phyloP scores from a whole-genome alignment of 2,329 filamentous ascomycete genomes.

The Fusarium nanum region DNA sequence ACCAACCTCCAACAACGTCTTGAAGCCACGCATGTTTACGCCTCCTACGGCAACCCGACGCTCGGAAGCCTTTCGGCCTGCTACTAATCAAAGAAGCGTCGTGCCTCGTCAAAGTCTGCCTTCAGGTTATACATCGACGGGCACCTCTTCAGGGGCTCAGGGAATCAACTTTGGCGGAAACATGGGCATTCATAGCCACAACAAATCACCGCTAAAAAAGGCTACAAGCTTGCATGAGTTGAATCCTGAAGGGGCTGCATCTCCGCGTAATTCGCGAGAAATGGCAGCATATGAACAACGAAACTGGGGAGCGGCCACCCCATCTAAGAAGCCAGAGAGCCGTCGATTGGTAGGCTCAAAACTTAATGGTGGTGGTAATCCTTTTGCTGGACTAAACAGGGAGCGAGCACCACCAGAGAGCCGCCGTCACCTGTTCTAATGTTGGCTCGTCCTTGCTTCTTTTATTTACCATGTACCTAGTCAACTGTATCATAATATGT shows the following conservation, averaged over 20 bases:
- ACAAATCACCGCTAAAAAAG: constrained; percentile 86
- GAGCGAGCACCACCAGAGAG: constrained; percentile 55
- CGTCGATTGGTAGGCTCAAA: constrained; percentile 45
- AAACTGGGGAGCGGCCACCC: constrained; percentile 54
- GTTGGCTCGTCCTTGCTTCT: not conserved
- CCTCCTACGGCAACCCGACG: constrained; percentile 51
- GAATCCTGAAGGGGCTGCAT: constrained; percentile 54
- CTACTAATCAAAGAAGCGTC: constrained; percentile 46
- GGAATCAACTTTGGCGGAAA: constrained; percentile 71
- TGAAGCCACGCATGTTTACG: constrained; percentile 58
- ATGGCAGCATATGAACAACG: constrained; percentile 70
- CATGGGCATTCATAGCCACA: constrained; percentile 82
- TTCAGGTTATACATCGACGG: constrained; percentile 47
- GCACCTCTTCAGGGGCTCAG: constrained; percentile 44
- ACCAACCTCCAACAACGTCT: constrained; percentile 51
- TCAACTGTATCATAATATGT: not conserved
- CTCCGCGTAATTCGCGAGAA: constrained; percentile 70
- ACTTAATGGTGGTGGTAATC: constrained; percentile 49
- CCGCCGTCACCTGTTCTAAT: constrained; percentile 53
- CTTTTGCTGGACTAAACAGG: constrained; percentile 54
- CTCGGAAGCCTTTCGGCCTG: constrained; percentile 52
- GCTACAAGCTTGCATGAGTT: constrained; percentile 72
- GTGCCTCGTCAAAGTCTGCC: constrained; percentile 53
- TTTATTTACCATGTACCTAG: constrained; percentile 14
- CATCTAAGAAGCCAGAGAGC: constrained; percentile 53